Evolutionary conservation across 495 filamentous ascomycete genomes (phyloP).

Genomic region (Neurospora tetrasperma): DNA sequence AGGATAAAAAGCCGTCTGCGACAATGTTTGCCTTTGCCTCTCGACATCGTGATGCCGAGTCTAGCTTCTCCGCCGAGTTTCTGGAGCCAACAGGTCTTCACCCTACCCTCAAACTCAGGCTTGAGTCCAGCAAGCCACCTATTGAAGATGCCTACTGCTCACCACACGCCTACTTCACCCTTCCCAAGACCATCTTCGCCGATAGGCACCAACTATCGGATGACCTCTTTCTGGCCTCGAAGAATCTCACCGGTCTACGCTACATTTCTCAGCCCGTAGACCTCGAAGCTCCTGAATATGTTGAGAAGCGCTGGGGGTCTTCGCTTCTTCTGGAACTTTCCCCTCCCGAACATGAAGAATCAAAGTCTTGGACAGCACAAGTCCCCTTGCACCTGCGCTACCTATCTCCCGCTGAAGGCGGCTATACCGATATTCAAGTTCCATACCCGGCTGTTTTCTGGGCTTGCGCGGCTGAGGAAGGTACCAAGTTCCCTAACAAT

Average conservation of each 20-base stretch:
- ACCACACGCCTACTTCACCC: conserved; percentile 73
- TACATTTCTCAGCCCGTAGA: conserved; percentile 72
- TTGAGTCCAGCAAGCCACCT: conserved; percentile 31
- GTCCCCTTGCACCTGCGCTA: conserved; percentile 88
- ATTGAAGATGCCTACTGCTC: conserved; percentile 44
- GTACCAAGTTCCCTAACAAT: conserved; percentile 60
- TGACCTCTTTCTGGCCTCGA: conserved; percentile 42
- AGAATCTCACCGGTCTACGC: conserved; percentile 59
- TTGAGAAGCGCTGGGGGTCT: conserved; percentile 67
- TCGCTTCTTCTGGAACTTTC: conserved; percentile 67
- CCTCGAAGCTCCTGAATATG: conserved; percentile 86
- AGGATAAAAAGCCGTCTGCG: conserved; percentile 53
- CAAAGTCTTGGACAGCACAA: conserved; percentile 53
- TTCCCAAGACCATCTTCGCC: conserved; percentile 74
- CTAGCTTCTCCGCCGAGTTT: conserved; percentile 44
- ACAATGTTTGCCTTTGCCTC: conserved; percentile 86
- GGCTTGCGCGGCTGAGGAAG: conserved; percentile 73
- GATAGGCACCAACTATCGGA: conserved; percentile 62
- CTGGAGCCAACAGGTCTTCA: conserved; percentile 72
- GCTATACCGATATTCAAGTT: conserved; percentile 41
- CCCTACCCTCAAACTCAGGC: conserved; percentile 59
- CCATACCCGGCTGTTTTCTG: conserved; percentile 81
- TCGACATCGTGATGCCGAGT: conserved; percentile 56
- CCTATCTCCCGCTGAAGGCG: conserved; percentile 45
- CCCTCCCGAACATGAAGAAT: conserved; percentile 28